A percentile compares a stretch with the other conserved stretches of the same genome.
Evolutionary conservation across 163 green algal species (phyloP).

Genomic region (Chlorella variabilis): DNA sequence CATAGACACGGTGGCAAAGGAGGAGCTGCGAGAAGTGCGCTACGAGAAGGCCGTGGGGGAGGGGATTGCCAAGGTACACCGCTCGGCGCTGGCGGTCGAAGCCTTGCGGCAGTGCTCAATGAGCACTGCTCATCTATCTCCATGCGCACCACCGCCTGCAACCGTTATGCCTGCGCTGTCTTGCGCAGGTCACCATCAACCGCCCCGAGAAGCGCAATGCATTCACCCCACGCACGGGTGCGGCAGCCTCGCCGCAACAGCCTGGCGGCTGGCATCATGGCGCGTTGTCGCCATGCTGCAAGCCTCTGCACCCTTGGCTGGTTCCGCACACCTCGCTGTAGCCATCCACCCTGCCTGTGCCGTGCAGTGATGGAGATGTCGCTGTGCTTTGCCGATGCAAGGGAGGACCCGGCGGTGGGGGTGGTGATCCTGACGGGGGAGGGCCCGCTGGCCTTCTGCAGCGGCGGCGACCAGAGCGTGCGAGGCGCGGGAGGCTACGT

Average conservation of each 20-base stretch:
- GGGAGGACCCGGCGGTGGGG: slow-evolving; percentile 89
- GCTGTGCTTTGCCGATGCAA: slow-evolving; percentile 86
- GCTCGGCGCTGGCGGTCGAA: no score
- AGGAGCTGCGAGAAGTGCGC: slow-evolving; percentile 85
- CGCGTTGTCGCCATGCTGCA: no score
- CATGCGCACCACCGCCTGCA: no score
- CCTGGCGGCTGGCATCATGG: no score
- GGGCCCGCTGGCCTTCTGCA: slow-evolving; percentile 94
- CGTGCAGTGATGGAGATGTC: slow-evolving; percentile 88
- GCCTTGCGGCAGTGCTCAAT: no score
- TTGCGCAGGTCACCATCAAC: slow-evolving; percentile 95
- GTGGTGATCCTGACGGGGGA: slow-evolving; percentile 95
- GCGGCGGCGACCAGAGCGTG: slow-evolving; percentile 94
- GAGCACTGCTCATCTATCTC: no score
- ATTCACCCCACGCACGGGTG: slow-evolving; percentile 92
- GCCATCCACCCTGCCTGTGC: no score
- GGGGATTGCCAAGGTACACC: slow-evolving; percentile 88
- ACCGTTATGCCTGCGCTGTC: no score
- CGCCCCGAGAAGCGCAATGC: slow-evolving; percentile 94
- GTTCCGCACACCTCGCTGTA: no score
- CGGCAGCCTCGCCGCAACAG: no score
- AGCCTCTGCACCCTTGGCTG: no score
- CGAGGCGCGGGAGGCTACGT: slow-evolving; percentile 94
- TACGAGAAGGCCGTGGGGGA: slow-evolving; percentile 91
- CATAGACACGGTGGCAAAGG: slow-evolving; percentile 59